Base-by-base conservation (phyloP, 805 yeast species). In the Pichia ethanolica region DNA sequence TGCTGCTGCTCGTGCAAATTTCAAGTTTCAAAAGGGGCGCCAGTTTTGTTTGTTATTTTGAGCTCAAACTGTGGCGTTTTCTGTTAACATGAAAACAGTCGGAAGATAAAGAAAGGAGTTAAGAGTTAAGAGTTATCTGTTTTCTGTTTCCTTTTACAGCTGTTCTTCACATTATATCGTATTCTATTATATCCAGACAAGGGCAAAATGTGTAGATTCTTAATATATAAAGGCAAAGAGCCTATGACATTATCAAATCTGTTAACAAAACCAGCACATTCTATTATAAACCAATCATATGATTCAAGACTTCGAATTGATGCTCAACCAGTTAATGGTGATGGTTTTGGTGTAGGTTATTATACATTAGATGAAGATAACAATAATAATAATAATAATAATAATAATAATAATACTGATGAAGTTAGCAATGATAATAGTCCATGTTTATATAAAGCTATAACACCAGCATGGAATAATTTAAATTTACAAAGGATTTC, bases 381-480 rank as follows among this genome's bases (percentile, higher is more conserved):
- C 3, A 30, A 30, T 30, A 30, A 2, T 30, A 30, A 1, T 30
- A 9, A 30, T 30, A 30, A 30, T 30, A 30, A 2, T 30, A 30
- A 1, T 30, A 30, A 2, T 30, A 30, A 30, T 30, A 9, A 30
- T 30, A 9, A 30, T 14, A 12, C 1, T 12, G 72, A 66, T 32
- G 39, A 41, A 27, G 45, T 32, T 39, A 50, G 40, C 8, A 36
- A 42, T 12, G 51, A 53, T 10, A 55, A 63, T 10, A 78, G 80
- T 2, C 98, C 99, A 28, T 93, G 98, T 66, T 77, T 89, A 3
- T 93, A 87, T 71, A 83, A 89, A 58, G 98, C 98, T 11, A 93
- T 90, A 44, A 93, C 99, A 0, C 99, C 99, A 0, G 95, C 97
- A 0, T 93, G 99, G 99, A 93, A 93, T 69, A 93, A 93, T 66